Base-by-base conservation (phyloP, 495 filamentous ascomycete species). In the Trichoderma gamsii region DNA sequence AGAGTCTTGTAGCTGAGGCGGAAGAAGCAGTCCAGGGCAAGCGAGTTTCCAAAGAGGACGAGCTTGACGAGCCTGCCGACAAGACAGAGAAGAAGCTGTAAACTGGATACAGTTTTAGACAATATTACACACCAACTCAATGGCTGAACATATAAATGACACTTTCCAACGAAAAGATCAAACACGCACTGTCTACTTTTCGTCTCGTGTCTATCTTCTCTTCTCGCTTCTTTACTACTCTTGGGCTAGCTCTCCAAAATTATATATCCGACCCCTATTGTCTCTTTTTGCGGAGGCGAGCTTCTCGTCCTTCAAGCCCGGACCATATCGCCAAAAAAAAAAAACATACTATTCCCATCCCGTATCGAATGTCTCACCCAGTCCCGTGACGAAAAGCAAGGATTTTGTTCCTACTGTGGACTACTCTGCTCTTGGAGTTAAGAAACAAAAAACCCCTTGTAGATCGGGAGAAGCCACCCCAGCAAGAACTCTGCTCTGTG, bases 1-100 rank as follows among this genome's bases (percentile, higher is more conserved):
- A 85, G 56, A 79, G 79, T 61, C 74, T 86, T 38, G 76, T 84
- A 9, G 78, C 79, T 0, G 83, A 87, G 71, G 81, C 86, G 21
- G 67, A 78, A 9, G 70, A 79, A 21, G 75, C 79, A 43, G 79
- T 87, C 6, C 67, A 81, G 56, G 85, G 85, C 6, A 72, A 71
- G 21, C 71, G 83, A 29, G 73, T 84, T 8, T 56, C 69, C 0
- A 72, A 72, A 7, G 84, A 84, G 56, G 81, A 78, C 29, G 83
- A 85, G 68, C 77, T 83, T 65, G 81, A 83, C 25, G 76, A 76
- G 27, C 27, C 65, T 1, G 41, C 41, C 27, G 65, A 49, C 25
- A 46, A 66, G 38, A 16, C 64, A 18, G 64, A 46, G 41, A 66
- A 41, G 27, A 41, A 23, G 16, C 63, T 65, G 4, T 61, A 29